Conservation (phyloP, 2,329 filamentous ascomycete species). For the Botrytis byssoidea region DNA sequence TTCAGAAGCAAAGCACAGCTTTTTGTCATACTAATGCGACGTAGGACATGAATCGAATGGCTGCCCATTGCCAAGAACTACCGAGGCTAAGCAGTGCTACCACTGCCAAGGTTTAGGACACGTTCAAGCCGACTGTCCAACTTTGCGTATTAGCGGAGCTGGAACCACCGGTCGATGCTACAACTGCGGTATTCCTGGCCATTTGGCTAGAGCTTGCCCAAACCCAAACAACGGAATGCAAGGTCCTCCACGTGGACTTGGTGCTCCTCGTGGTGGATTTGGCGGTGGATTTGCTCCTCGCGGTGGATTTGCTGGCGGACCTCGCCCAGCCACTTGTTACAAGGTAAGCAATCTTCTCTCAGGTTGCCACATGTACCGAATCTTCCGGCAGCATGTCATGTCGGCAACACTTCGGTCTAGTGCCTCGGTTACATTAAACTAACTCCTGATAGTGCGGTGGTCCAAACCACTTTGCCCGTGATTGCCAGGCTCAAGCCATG, state of each 20-base stretch:
- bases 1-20: not conserved
- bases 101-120: slow-evolving; percentile 98
- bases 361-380: not conserved
- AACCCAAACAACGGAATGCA: slow-evolving; percentile 58
- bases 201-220: slow-evolving; percentile 87
- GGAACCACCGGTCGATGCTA: slow-evolving; percentile 88
- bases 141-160: slow-evolving; percentile 83
- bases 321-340: slow-evolving; percentile 69
- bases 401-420: slow-evolving; percentile 5
- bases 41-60: slow-evolving; percentile 93
- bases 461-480: slow-evolving; percentile 96
- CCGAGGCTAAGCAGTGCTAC: slow-evolving; percentile 99
- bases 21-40: not conserved
- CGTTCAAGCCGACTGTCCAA: slow-evolving; percentile 98
- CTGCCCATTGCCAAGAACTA: slow-evolving; percentile 94
- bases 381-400: not conserved
- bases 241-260: slow-evolving; percentile 62
- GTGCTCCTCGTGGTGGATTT: slow-evolving; percentile 70
- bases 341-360: slow-evolving; percentile 43
- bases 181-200: slow-evolving; percentile 89
- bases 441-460: slow-evolving; percentile 54
- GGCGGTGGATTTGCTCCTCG: slow-evolving; percentile 62
- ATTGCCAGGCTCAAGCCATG: slow-evolving; percentile 71
- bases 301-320: slow-evolving; percentile 71
- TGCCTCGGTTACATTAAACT: not conserved